Base-by-base conservation (phyloP, 441 rosid species). In the Corymbia calophylla region DNA sequence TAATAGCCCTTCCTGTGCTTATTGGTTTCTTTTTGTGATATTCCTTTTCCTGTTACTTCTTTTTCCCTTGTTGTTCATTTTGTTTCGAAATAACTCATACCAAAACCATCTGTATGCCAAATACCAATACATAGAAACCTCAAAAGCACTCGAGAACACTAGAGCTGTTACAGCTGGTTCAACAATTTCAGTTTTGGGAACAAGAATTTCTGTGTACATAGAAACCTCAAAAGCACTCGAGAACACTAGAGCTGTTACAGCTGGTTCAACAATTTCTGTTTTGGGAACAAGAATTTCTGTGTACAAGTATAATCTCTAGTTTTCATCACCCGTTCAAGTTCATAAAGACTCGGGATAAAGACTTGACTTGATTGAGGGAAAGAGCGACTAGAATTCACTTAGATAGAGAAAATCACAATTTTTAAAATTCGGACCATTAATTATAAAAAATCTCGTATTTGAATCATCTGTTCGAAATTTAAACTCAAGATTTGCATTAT, bases 391-490 rank as follows among this genome's bases (percentile, higher is more conserved):
- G 49, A 39, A 39, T 18, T 39, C 15, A 6, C 8, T 1, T 1
- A 12, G 8, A 29, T 0, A 3, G 4, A 32, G 2, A 62, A 62
- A 4, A 62, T 62, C 68, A 29, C 32, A 39, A 31, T 21, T 44
- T 39, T 21, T 21, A 5, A 73, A 39, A 39, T 21, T 39, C 44
- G n/a, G 51, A 21, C n/a, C 17, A 39, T 17, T 39, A 44, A 39
- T 39, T 39, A 0, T 13, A 5, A 39, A 21, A 5, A 18, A 19
- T 39, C n/a, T 73, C 1, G 9, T 73, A 1, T 35, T 9, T 35
- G 0, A 3, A 19, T 35, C 29, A 10, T 39, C 1, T 5, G 1
- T 73, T 73, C 0, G 0, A 39, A 73, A 73, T 39, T 39, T 39
- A 9, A 9, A 44, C 3, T 19, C 51, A 12, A 21, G 5, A 0